These are phyloP conservation scores for Lachnum nothofagi DNA, from an alignment of 2,329 filamentous ascomycete species.

Conservation along the genomic window DNA sequence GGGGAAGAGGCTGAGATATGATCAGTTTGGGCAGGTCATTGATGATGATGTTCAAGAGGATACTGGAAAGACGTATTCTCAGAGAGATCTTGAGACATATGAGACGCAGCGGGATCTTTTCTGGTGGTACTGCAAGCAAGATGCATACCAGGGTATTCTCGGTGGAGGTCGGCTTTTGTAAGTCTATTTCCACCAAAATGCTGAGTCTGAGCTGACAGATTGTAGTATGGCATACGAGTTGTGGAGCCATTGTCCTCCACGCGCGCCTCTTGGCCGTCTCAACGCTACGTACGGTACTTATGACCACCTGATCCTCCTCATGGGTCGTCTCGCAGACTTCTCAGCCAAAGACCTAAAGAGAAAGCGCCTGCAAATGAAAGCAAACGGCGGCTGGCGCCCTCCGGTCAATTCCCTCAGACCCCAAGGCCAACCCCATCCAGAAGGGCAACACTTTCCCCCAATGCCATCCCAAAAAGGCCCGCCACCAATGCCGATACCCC, in stretches of 20 bases:
- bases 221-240: constrained; percentile 60
- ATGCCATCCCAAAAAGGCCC: constrained; percentile 1
- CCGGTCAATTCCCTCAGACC: constrained; percentile 21
- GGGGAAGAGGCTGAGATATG: constrained; percentile 53
- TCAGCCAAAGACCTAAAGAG: constrained; percentile 69
- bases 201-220: constrained; percentile 3
- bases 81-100: constrained; percentile 68
- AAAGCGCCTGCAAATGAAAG: constrained; percentile 65
- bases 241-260: constrained; percentile 84
- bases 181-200: constrained; percentile 37
- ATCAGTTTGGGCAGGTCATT: constrained; percentile 48
- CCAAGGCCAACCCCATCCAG: not conserved
- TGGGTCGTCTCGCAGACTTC: constrained; percentile 76
- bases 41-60: constrained; percentile 18
- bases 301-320: constrained; percentile 78
- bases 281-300: constrained; percentile 77
- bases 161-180: constrained; percentile 83
- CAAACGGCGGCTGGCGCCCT: constrained; percentile 39
- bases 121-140: constrained; percentile 96
- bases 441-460: not conserved
- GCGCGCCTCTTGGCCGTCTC: constrained; percentile 70
- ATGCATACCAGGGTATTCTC: constrained; percentile 83
- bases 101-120: constrained; percentile 80
- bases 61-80: constrained; percentile 18
- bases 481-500: constrained; percentile 26